phyloP scores from a whole-genome alignment of 169 alveolate species.

The Eimeria brunetti region DNA sequence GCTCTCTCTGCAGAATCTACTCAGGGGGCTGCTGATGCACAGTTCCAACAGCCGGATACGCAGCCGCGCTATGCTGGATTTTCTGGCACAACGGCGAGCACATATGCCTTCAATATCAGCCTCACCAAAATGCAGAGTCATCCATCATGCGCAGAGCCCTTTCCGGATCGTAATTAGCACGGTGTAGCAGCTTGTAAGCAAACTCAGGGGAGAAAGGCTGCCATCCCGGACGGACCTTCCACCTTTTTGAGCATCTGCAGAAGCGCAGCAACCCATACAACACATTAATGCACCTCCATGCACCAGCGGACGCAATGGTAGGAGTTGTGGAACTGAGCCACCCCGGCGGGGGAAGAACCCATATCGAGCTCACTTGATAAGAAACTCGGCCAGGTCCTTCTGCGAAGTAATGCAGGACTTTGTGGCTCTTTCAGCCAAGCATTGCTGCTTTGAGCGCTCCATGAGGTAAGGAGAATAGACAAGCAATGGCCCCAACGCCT shows the following conservation, averaged over 20 bases:
- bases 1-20: neutral
- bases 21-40: neutral
- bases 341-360: neutral
- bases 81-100: neutral
- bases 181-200: slow-evolving; percentile 91
- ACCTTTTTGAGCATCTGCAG: slow-evolving; percentile 87
- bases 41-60: neutral
- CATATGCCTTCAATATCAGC: neutral
- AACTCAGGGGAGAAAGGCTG: slow-evolving; percentile 94
- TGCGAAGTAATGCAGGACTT: slow-evolving; percentile 61
- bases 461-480: slow-evolving; percentile 66
- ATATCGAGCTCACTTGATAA: slow-evolving; percentile 34
- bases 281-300: neutral
- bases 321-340: neutral
- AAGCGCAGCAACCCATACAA: slow-evolving; percentile 11
- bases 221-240: slow-evolving; percentile 93
- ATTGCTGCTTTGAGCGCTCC: slow-evolving; percentile 71
- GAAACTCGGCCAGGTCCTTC: slow-evolving; percentile 69
- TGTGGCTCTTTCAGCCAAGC: slow-evolving; percentile 48
- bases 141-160: slow-evolving; percentile 88
- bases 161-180: slow-evolving; percentile 92
- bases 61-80: neutral
- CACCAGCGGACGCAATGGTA: neutral
- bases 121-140: slow-evolving; percentile 87
- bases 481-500: slow-evolving; percentile 67